Evolutionary conservation across 2,329 filamentous ascomycete species (phyloP).

Genomic region (Chaetomiaceae sp.): DNA sequence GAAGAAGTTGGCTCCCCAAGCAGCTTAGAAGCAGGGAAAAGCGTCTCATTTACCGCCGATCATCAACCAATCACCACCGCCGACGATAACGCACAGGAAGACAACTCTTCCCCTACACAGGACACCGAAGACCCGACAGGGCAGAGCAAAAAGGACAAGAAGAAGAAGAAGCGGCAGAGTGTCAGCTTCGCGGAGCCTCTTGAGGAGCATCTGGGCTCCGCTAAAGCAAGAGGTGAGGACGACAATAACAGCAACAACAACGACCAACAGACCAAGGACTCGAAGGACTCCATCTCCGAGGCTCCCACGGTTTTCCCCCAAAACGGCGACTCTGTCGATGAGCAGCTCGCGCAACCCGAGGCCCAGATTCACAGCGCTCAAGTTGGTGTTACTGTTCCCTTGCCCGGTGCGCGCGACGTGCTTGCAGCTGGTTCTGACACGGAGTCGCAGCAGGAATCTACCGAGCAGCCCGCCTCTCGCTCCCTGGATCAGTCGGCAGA

Average conservation of each 20-base stretch:
- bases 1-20: not conserved
- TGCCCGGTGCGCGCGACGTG: slow-evolving; percentile 1
- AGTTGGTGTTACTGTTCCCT: slow-evolving; percentile 18
- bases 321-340: slow-evolving; percentile 8
- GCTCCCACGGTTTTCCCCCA: slow-evolving; percentile 11
- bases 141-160: slow-evolving; percentile 35
- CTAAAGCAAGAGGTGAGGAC: slow-evolving; percentile 22
- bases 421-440: slow-evolving; percentile 16
- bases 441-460: slow-evolving; percentile 13
- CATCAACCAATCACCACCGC: not conserved
- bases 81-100: not conserved
- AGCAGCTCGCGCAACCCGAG: slow-evolving; percentile 7
- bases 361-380: slow-evolving; percentile 12
- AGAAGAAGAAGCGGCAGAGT: slow-evolving; percentile 30
- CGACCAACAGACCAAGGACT: slow-evolving; percentile 12
- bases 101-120: not conserved
- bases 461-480: slow-evolving; percentile 1
- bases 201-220: slow-evolving; percentile 17
- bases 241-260: slow-evolving; percentile 8
- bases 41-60: slow-evolving; percentile 1
- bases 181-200: slow-evolving; percentile 23
- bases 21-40: not conserved
- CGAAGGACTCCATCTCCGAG: slow-evolving; percentile 16
- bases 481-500: slow-evolving; percentile 1
- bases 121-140: slow-evolving; percentile 9